Evolutionary conservation across 225 moss, liverwort and hornwort genomes (phyloP), one percentile per base, ranked within the genome.

Genomic region (Anthoceros angustus): DNA sequence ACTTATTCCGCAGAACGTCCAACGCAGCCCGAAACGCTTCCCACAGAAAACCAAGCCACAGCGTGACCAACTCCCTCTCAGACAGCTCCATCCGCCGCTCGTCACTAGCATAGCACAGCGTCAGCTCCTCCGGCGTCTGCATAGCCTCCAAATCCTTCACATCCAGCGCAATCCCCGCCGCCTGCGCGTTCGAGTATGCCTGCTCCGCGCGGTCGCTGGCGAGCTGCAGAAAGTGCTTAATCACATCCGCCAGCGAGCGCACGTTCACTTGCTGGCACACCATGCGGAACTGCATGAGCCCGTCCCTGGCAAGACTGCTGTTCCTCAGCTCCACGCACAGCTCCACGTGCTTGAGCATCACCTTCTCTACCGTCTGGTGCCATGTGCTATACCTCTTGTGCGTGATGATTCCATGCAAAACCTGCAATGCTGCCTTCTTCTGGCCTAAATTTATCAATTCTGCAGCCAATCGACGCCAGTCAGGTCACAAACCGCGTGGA

Each of bases 401-500:
- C 12, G 90, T 94, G 65, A 94, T 94, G 68, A 94, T 75, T 76
- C 90, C 93, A 72, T 94, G 93, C 39, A 94, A 80, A 20, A 90
- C 90, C 71, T 94, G 93, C 65, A 94, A 74, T 25, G 93, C 93
- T 63, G 93, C 93, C 75, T 94, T 90, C 82, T 90, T 94, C 46
- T 94, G 93, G n/a, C 93, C 93, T 10, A 94, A 90, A 69, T 94
- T 94, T 90, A 94, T 94, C 83, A 94, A 90, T 80, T 94, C 93
- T 93, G 72, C 63, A 65, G 5, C 12, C 5, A 40, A 16, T 40
- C 70, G 7, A 38, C 9, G 26, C n/a, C 68, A 9, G 41, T 25
- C 4, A 40, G 26, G 41, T 42, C 62, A 4, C 21, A 6, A 45
- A 39, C 5, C 20, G 15, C 41, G 12, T 12, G 8, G 63, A 1